These are phyloP conservation scores for Xylaria sp. DNA, from an alignment of 2,329 filamentous ascomycete genomes.

Conservation along the genomic window DNA sequence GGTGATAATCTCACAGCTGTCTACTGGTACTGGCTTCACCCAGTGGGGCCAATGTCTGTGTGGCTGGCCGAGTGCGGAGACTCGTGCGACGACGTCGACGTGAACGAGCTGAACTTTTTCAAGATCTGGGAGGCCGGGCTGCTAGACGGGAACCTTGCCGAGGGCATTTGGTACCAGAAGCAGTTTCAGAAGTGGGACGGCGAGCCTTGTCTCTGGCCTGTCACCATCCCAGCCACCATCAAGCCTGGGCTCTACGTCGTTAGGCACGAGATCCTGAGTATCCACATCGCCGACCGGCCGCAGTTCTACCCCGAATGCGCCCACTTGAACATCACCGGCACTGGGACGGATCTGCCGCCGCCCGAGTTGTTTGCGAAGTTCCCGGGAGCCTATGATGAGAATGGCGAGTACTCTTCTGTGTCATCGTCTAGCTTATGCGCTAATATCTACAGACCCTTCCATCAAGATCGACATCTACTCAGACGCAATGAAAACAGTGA, in stretches of 20 bases:
- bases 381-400: constrained; percentile 40
- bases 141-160: constrained; percentile 37
- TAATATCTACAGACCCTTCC: constrained; percentile 37
- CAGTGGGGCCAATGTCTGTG: constrained; percentile 44
- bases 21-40: constrained; percentile 47
- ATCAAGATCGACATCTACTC: constrained; percentile 44
- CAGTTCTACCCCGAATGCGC: constrained; percentile 48
- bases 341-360: constrained; percentile 33
- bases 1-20: constrained; percentile 43
- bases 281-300: constrained; percentile 52
- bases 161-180: constrained; percentile 45
- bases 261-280: constrained; percentile 54
- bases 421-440: not conserved
- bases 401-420: constrained; percentile 33
- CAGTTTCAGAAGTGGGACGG: constrained; percentile 45
- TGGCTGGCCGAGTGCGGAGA: constrained; percentile 42
- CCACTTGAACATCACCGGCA: constrained; percentile 41
- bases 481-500: constrained; percentile 36
- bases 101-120: constrained; percentile 41
- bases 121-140: constrained; percentile 46
- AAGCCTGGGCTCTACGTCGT: constrained; percentile 53
- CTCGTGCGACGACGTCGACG: constrained; percentile 36
- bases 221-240: constrained; percentile 48
- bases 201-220: constrained; percentile 45
- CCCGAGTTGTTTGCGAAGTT: constrained; percentile 38